A percentile compares a stretch with the other conserved stretches of the same genome.
Evolutionary conservation across 2,329 filamentous ascomycete genomes (phyloP).

Genomic region (Colletotrichum horii): DNA sequence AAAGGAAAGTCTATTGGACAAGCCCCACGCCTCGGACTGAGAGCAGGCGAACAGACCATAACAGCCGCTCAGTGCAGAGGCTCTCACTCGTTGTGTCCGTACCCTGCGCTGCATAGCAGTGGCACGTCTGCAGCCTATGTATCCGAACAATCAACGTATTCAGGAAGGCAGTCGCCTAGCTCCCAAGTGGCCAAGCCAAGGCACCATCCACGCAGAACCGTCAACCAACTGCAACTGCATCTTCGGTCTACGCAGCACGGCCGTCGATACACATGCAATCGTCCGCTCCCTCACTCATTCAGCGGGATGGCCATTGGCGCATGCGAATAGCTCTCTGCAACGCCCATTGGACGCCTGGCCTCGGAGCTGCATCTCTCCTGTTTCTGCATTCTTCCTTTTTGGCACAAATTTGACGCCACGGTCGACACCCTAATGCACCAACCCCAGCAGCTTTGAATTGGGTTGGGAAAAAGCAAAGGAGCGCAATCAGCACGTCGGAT

Average conservation of each 20-base stretch:
- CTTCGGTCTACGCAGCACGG: not conserved
- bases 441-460: not conserved
- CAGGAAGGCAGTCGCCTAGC: not conserved
- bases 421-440: constrained; percentile 13
- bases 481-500: not conserved
- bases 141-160: not conserved
- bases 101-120: not conserved
- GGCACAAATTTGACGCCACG: not conserved
- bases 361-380: constrained; percentile 12
- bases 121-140: not conserved
- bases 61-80: not conserved
- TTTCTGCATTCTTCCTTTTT: constrained; percentile 18
- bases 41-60: not conserved
- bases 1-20: not conserved
- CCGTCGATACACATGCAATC: not conserved
- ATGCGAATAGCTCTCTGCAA: not conserved
- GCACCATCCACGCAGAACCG: not conserved
- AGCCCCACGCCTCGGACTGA: not conserved
- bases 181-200: not conserved
- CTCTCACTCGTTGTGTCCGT: not conserved
- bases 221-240: not conserved
- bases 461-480: not conserved
- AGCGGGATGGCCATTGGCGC: not conserved
- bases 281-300: not conserved
- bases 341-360: not conserved